phyloP scores from a whole-genome alignment of 495 filamentous ascomycete genomes.

The Hyaloscypha hepaticicola region DNA sequence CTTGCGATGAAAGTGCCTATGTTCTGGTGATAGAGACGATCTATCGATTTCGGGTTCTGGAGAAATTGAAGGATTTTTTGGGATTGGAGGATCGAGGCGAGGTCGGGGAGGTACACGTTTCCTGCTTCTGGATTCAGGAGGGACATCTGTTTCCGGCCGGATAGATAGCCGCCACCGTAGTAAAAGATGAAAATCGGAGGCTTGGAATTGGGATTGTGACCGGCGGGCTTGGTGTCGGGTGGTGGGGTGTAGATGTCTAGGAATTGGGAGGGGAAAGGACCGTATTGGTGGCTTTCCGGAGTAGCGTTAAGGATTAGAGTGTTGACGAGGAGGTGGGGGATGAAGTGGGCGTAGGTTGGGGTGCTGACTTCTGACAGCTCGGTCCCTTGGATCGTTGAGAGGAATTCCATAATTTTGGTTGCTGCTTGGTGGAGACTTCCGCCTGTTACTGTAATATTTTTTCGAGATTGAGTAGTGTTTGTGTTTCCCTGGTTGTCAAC shows the following conservation, averaged over 20 bases:
- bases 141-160: conserved; percentile 2
- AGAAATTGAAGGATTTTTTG: background rate
- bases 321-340: background rate
- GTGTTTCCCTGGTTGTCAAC: background rate
- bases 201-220: background rate
- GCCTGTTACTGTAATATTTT: background rate
- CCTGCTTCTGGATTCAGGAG: background rate
- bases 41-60: background rate
- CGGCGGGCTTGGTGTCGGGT: background rate
- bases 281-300: background rate
- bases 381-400: background rate
- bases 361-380: conserved; percentile 6
- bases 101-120: background rate
- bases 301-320: background rate
- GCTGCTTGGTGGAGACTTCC: too few relatives aligned
- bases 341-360: conserved; percentile 1
- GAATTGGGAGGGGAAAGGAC: background rate
- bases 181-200: conserved; percentile 2
- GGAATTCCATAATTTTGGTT: background rate
- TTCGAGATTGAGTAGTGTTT: background rate
- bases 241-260: conserved; percentile 5
- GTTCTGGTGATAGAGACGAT: conserved; percentile 5
- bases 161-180: conserved; percentile 6
- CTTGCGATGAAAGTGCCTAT: conserved; percentile 3
- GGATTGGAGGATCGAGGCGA: background rate